Evolutionary conservation across 768 basidiomycete genomes (phyloP).

Genomic region (Rhodosporidiobolus odoratus): DNA sequence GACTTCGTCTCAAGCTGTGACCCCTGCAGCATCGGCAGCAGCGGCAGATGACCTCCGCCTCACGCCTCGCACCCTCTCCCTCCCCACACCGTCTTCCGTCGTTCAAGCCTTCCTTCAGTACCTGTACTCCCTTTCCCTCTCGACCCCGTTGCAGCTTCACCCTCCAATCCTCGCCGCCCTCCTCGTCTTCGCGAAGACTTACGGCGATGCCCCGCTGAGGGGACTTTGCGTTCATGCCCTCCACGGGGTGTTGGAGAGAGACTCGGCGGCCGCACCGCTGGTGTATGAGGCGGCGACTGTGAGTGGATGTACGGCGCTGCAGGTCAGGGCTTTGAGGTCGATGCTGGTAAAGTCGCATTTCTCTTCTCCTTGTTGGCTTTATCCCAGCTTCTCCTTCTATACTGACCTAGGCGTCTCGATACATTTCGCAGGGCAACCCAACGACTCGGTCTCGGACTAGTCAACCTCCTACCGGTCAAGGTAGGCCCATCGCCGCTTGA

Average conservation of each 20-base stretch:
- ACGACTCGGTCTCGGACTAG: slow-evolving; percentile 57
- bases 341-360: slow-evolving; percentile 38
- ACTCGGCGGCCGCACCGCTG: slow-evolving; percentile 56
- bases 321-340: slow-evolving; percentile 64
- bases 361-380: slow-evolving; percentile 15
- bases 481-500: slow-evolving; percentile 9
- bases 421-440: slow-evolving; percentile 54
- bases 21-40: not conserved
- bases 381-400: not conserved
- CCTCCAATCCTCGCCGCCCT: slow-evolving; percentile 84
- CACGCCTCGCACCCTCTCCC: slow-evolving; percentile 57
- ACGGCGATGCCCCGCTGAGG: slow-evolving; percentile 69
- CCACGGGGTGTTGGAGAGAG: slow-evolving; percentile 63
- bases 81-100: slow-evolving; percentile 86
- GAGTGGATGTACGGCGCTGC: slow-evolving; percentile 76
- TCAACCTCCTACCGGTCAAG: not conserved
- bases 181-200: slow-evolving; percentile 74
- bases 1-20: not conserved
- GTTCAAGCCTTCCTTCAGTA: slow-evolving; percentile 87
- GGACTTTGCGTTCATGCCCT: slow-evolving; percentile 82
- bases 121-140: slow-evolving; percentile 77
- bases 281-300: slow-evolving; percentile 94
- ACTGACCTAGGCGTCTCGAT: slow-evolving; percentile 16
- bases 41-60: slow-evolving; percentile 7
- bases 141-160: slow-evolving; percentile 85